phyloP scores from a whole-genome alignment of 176 grass and related monocot species.

The Aegilops speltoides region DNA sequence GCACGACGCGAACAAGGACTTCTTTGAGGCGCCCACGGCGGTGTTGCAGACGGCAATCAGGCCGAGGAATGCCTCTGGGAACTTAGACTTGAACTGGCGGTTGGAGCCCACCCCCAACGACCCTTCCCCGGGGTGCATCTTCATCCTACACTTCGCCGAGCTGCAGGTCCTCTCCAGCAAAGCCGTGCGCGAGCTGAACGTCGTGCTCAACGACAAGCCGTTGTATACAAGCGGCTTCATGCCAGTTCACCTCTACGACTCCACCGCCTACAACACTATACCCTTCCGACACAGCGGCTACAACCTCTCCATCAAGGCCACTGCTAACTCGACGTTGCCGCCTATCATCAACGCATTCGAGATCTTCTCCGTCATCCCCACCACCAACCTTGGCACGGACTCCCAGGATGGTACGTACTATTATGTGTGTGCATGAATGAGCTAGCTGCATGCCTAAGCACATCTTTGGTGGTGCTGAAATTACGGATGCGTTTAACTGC shows the following conservation, averaged over 20 bases:
- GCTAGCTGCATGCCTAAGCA: neutral
- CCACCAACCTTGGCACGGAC: neutral
- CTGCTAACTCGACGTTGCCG: slow-evolving; percentile 35
- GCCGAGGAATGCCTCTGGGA: slow-evolving; percentile 29
- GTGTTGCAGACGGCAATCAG: slow-evolving; percentile 56
- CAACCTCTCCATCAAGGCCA: slow-evolving; percentile 32
- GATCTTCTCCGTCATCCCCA: slow-evolving; percentile 41
- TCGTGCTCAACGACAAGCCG: slow-evolving; percentile 7
- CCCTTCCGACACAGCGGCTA: neutral
- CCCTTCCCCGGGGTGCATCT: neutral
- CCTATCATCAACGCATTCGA: slow-evolving; percentile 58
- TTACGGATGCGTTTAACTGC: neutral
- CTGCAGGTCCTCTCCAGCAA: slow-evolving; percentile 19
- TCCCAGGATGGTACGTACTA: neutral
- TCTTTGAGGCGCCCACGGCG: slow-evolving; percentile 1
- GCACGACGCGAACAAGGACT: neutral
- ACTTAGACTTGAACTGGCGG: slow-evolving; percentile 26
- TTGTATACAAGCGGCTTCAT: neutral
- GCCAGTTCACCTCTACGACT: neutral
- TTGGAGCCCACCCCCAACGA: neutral
- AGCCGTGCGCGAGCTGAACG: slow-evolving; percentile 25
- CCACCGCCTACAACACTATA: neutral
- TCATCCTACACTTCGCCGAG: slow-evolving; percentile 35
- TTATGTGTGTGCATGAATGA: too few relatives aligned
- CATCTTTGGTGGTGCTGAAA: neutral